Base-by-base conservation (phyloP, 805 yeast genomes). In the Lipomyces orientalis region DNA sequence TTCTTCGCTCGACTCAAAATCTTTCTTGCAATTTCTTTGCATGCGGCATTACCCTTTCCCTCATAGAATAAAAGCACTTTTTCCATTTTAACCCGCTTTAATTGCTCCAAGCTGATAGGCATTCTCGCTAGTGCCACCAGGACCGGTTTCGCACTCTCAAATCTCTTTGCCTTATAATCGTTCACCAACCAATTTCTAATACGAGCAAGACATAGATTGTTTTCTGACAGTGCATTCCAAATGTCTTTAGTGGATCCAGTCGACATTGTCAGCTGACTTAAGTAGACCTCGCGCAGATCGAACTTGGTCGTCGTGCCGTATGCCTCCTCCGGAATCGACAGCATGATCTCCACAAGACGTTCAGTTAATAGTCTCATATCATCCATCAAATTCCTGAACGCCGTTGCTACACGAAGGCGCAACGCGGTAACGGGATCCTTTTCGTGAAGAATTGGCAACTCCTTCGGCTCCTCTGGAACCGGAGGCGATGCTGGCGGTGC, bases 131-230 rank as follows among this genome's bases (percentile, higher is more conserved):
- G 56, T 14, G 68, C 62, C 14, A 19, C 49, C 49, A 73, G n/a
- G 10, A 71, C 49, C 16, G 64, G 35, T 29, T 59, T 58, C 16
- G 69, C 62, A 12, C 56, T 39, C 8, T 71, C 73, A 49, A 64
- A 64, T 9, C 54, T 31, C 63, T 71, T 72, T 22, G 66, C 57
- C 61, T 73, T 72, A 55, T 67, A 68, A 56, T 73, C 73, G 37
- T 31, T 58, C 14, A 59, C 70, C 12, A 73, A 59, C 75, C 73
- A 70, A 49, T 73, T 73, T 14, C 75, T 64, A 22, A 72, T 22
- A 6, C 75, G 73, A 1, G 75, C 75, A 9, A 73, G 61, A 34
- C 66, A 62, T 33, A 64, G 59, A 16, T 70, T 39, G 52, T 69
- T 71, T 10, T 33, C 57, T 4, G 66, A 65, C 55, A 71, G 39